Evolutionary conservation across 192 early-diverging fungal species (phyloP), one percentile per base, ranked within the genome.

Genomic region (Dissophora ornata): DNA sequence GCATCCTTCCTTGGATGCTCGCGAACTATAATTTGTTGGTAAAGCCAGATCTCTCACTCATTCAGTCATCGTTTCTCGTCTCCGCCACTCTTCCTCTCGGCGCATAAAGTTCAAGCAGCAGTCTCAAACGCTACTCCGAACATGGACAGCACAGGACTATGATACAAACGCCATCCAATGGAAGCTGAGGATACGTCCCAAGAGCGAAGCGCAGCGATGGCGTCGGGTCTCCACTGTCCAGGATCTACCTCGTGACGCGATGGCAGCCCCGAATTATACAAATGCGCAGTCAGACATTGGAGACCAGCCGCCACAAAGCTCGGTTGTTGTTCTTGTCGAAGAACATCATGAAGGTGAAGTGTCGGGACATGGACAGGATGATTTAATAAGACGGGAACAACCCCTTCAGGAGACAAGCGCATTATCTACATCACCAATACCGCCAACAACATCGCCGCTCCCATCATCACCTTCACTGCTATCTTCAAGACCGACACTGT

Each of bases 111-210:
- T 77, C 53, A 77, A 77, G 38, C 45, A 40, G 1, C n/a, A 33
- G 50, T 77, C 73, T 12, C 64, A 67, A 46, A 77, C 67, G 34
- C 53, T 77, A 15, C 58, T 77, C 2, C 63, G 73, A 13, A 26
- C 46, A 42, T 77, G 73, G 73, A 77, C 73, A 29, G 41, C 42
- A 0, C 51, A 67, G 46, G 73, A 77, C n/a, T 41, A 26, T 28
- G 38, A 28, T 25, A 57, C 73, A 10, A 52, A 67, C n/a, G 73
- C 73, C 16, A 77, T 77, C 21, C 73, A 77, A 42, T 77, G 73
- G 73, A 67, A 77, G 38, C 21, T 77, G 15, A n/a, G 73, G 13
- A 4, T 67, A 6, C 73, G 73, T 3, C 45, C 53, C n/a, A 62
- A 57, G 42, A 67, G 47, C 22, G 21, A 26, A 41, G 63, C 19